These are phyloP conservation scores for Ustilago lituana DNA, from an alignment of 1,284 basidiomycete genomes.

Conservation along the genomic window DNA sequence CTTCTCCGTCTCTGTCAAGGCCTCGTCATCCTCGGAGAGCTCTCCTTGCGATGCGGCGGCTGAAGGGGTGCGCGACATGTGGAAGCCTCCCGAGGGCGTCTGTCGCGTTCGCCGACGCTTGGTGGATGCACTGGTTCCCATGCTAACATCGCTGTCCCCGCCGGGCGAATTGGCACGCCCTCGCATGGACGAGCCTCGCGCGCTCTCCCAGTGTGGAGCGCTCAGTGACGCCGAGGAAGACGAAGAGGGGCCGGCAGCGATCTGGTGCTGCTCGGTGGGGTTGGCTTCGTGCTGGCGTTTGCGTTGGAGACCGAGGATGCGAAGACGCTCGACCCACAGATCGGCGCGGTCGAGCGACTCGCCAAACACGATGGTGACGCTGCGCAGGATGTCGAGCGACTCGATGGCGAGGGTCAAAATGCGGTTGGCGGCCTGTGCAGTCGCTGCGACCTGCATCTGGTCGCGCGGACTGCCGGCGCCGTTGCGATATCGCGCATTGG, in stretches of 20 bases:
- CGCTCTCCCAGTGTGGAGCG: slow-evolving; percentile 42
- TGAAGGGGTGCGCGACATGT: slow-evolving; percentile 44
- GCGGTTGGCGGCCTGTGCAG: slow-evolving; percentile 77
- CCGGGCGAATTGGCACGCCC: slow-evolving; percentile 39
- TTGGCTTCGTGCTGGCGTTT: slow-evolving; percentile 57
- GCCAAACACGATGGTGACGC: slow-evolving; percentile 84
- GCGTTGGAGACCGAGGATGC: slow-evolving; percentile 55
- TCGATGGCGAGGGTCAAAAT: slow-evolving; percentile 86
- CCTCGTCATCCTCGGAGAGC: slow-evolving; percentile 34
- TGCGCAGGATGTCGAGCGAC: slow-evolving; percentile 87
- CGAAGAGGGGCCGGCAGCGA: slow-evolving; percentile 24
- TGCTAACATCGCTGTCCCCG: slow-evolving; percentile 44
- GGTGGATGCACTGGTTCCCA: slow-evolving; percentile 51
- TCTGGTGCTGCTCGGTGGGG: slow-evolving; percentile 21
- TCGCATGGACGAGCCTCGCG: slow-evolving; percentile 37
- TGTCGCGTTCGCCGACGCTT: slow-evolving; percentile 41
- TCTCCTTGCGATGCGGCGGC: slow-evolving; percentile 18
- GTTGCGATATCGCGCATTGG: slow-evolving; percentile 24
- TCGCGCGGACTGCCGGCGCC: slow-evolving; percentile 33
- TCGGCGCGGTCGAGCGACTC: slow-evolving; percentile 89
- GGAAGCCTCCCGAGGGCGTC: slow-evolving; percentile 25
- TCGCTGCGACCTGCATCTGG: slow-evolving; percentile 51
- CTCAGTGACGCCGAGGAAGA: slow-evolving; percentile 5
- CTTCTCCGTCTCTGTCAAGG: slow-evolving; percentile 44
- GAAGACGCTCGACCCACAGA: slow-evolving; percentile 73